A percentile compares a stretch with the other conserved stretches of the same genome.
These are phyloP conservation scores for Manihot esculenta DNA, from an alignment of 441 rosid species.

Conservation along the genomic window DNA sequence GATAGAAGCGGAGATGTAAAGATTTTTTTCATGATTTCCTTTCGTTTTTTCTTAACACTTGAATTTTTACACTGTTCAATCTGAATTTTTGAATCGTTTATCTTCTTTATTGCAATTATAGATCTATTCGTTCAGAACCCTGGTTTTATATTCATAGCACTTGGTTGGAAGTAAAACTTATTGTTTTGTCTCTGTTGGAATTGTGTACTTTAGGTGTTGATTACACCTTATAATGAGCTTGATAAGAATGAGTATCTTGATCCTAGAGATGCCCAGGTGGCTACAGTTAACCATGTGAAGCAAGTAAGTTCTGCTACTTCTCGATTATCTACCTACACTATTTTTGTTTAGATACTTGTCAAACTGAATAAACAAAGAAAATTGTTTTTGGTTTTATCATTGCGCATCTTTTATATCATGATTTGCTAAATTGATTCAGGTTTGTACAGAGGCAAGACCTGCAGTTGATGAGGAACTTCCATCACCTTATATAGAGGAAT, in stretches of 20 bases:
- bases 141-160: not conserved
- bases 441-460: conserved; percentile 88
- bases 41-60: not conserved
- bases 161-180: not conserved
- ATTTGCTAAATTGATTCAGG: conserved; percentile 69
- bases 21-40: conserved; percentile 3
- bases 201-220: conserved; percentile 54
- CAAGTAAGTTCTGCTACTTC: conserved; percentile 49
- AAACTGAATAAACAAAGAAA: not conserved
- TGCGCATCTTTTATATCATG: conserved; percentile 30
- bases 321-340: not conserved
- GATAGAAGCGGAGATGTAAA: conserved; percentile 67
- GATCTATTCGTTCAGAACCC: not conserved
- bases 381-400: not conserved
- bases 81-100: not conserved
- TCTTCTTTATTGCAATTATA: not conserved
- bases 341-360: not conserved
- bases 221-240: conserved; percentile 67
- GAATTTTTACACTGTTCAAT: not conserved
- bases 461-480: conserved; percentile 91
- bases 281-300: conserved; percentile 80
- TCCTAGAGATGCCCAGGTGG: conserved; percentile 91
- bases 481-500: conserved; percentile 81
- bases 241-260: conserved; percentile 68
- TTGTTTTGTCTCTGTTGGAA: not conserved